Percentiles rank a stretch among this genome's conserved stretches.
Evolutionary conservation across 2,329 filamentous ascomycete species (phyloP).

Genomic region (Exserohilum rostratum): DNA sequence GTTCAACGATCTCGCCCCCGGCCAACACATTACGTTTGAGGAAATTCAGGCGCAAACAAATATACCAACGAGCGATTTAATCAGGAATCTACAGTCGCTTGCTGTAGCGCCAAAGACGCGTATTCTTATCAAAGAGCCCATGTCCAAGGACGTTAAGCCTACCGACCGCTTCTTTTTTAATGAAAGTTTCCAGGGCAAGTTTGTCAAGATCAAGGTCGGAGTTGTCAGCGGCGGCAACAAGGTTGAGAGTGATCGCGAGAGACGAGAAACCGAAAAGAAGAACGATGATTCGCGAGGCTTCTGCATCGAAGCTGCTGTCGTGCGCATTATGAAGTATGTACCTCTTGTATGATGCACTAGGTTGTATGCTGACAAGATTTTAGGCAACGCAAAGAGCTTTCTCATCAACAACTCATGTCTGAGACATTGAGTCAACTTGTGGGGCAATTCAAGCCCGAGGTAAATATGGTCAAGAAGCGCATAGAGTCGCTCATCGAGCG

Average conservation of each 20-base stretch:
- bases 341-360: neutral
- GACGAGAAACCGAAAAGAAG: constrained; percentile 75
- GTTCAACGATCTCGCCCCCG: constrained; percentile 76
- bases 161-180: constrained; percentile 86
- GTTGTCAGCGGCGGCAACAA: constrained; percentile 81
- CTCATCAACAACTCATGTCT: constrained; percentile 71
- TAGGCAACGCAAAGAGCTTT: constrained; percentile 75
- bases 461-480: constrained; percentile 79
- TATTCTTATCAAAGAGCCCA: constrained; percentile 79
- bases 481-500: constrained; percentile 78
- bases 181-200: constrained; percentile 77
- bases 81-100: constrained; percentile 79
- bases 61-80: constrained; percentile 75
- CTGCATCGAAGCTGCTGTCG: constrained; percentile 76
- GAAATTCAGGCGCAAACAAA: constrained; percentile 84
- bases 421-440: constrained; percentile 75
- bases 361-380: constrained; percentile 21
- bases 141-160: constrained; percentile 75
- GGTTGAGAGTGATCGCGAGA: constrained; percentile 74
- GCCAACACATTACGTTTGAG: constrained; percentile 64
- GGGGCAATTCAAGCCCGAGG: constrained; percentile 74
- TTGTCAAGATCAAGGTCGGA: constrained; percentile 86
- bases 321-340: constrained; percentile 86
- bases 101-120: constrained; percentile 83
- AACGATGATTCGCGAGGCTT: constrained; percentile 74